Evolutionary conservation across 257 asterid genomes (phyloP).

Genomic region (Solanum etuberosum): DNA sequence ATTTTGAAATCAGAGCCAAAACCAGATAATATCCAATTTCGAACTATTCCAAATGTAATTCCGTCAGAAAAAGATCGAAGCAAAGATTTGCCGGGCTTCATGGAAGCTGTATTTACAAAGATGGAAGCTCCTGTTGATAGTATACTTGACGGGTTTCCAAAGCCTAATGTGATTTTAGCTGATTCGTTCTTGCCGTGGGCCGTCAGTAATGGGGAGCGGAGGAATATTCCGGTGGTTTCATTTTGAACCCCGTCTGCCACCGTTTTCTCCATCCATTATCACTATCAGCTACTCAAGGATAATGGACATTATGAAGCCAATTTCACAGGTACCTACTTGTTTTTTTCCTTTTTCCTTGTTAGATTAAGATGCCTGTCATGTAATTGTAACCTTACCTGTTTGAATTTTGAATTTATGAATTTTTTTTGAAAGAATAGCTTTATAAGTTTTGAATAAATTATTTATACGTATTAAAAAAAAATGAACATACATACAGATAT

Average conservation of each 20-base stretch:
- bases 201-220: constrained; percentile 37
- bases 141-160: constrained; percentile 27
- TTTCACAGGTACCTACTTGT: constrained; percentile 17
- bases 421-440: no score
- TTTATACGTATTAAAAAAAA: no score
- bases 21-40: background rate
- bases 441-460: no score
- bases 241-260: constrained; percentile 62
- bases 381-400: no score
- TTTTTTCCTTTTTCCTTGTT: no score
- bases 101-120: constrained; percentile 43
- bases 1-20: background rate
- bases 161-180: constrained; percentile 17
- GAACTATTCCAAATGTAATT: background rate
- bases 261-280: constrained; percentile 34
- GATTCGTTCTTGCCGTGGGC: constrained; percentile 53
- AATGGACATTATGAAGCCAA: constrained; percentile 34
- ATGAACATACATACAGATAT: no score
- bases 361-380: no score
- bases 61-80: constrained; percentile 34
- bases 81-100: constrained; percentile 39
- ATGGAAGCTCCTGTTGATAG: constrained; percentile 56
- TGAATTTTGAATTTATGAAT: no score
- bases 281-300: constrained; percentile 27
- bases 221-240: constrained; percentile 71